phyloP scores from a whole-genome alignment of 331 rosid species.

The Acacia concinna region DNA sequence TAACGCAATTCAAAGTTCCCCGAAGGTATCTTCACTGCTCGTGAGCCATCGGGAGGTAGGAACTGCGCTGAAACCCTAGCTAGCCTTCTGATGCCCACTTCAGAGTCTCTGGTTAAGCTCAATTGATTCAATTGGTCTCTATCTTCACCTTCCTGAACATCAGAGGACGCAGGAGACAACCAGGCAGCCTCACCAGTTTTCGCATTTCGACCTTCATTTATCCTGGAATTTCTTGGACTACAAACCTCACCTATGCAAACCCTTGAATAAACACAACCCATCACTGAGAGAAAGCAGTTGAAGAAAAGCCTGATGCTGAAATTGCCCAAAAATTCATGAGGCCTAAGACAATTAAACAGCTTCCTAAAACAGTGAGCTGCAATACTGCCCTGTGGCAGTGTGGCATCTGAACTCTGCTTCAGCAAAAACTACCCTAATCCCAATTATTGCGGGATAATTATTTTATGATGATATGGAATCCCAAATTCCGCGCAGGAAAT shows the following conservation, averaged over 20 bases:
- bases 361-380: slow-evolving; percentile 7
- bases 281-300: slow-evolving; percentile 32
- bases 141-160: slow-evolving; percentile 45
- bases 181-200: slow-evolving; percentile 34
- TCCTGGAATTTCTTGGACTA: slow-evolving; percentile 45
- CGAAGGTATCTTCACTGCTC: slow-evolving; percentile 61
- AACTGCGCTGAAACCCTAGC: slow-evolving; percentile 96
- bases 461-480: not conserved
- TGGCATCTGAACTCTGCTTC: not conserved
- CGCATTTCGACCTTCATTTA: slow-evolving; percentile 45
- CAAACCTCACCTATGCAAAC: slow-evolving; percentile 75
- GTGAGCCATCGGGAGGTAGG: slow-evolving; percentile 84
- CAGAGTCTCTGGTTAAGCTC: slow-evolving; percentile 60
- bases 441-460: not conserved
- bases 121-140: slow-evolving; percentile 53
- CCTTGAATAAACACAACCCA: slow-evolving; percentile 95
- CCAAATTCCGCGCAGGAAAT: not conserved
- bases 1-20: slow-evolving; percentile 63
- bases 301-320: slow-evolving; percentile 37
- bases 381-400: not conserved
- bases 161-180: slow-evolving; percentile 52
- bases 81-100: slow-evolving; percentile 73
- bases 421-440: not conserved
- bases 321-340: slow-evolving; percentile 45
- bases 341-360: slow-evolving; percentile 6